phyloP scores from a whole-genome alignment of 495 filamentous ascomycete species.

The Aspergillus diversus region DNA sequence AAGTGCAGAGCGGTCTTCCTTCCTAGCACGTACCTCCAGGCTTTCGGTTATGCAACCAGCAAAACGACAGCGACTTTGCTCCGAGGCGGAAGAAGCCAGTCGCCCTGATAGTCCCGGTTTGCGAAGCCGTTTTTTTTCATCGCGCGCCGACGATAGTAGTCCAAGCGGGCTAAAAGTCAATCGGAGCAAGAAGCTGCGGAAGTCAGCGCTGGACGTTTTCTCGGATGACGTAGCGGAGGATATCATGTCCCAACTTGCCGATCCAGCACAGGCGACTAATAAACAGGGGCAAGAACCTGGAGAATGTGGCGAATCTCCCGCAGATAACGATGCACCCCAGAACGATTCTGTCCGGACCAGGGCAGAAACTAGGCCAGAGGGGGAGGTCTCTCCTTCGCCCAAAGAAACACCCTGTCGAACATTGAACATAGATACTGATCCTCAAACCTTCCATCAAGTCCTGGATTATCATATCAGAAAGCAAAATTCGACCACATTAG shows the following conservation, averaged over 20 bases:
- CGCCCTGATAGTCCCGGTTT: conserved; percentile 36
- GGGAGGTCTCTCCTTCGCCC: too few species aligned
- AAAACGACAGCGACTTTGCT: conserved; percentile 67
- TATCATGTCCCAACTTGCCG: conserved; percentile 56
- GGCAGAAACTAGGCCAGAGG: not conserved
- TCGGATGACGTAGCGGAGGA: conserved; percentile 71
- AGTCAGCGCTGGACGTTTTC: conserved; percentile 59
- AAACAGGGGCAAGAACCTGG: conserved; percentile 27
- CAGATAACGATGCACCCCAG: conserved; percentile 3
- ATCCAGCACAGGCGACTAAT: conserved; percentile 34
- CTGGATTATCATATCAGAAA: conserved; percentile 41
- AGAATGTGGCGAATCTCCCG: not conserved
- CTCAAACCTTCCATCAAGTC: conserved; percentile 35
- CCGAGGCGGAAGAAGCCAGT: conserved; percentile 52
- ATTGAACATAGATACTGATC: conserved; percentile 28
- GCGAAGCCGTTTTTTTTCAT: conserved; percentile 63
- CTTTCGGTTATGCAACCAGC: conserved; percentile 51
- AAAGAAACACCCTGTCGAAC: conserved; percentile 8
- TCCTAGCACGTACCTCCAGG: conserved; percentile 47
- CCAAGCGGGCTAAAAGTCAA: conserved; percentile 53
- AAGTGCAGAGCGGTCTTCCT: conserved; percentile 48
- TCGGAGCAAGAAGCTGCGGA: conserved; percentile 50
- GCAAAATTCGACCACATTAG: conserved; percentile 41
- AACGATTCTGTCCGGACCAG: not conserved
- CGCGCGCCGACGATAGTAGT: conserved; percentile 44